These are phyloP conservation scores for Arthrobotrys musiformis DNA, from an alignment of 2,329 filamentous ascomycete species.

Conservation along the genomic window DNA sequence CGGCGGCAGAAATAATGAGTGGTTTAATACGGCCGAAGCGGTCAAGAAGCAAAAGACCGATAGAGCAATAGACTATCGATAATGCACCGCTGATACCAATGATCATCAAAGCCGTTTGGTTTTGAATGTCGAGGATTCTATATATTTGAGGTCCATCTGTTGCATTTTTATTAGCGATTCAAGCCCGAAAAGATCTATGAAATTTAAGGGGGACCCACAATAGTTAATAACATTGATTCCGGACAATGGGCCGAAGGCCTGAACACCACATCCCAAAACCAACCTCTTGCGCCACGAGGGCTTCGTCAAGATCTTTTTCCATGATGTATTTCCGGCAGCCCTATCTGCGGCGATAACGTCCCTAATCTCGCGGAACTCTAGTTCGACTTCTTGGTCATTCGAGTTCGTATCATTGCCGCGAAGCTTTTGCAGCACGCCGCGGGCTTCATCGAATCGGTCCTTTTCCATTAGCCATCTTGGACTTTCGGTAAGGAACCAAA, in stretches of 20 bases:
- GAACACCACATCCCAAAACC: constrained; percentile 71
- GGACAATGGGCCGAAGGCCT: constrained; percentile 75
- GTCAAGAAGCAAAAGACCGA: constrained; percentile 70
- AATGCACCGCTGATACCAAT: constrained; percentile 37
- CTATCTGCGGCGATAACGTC: constrained; percentile 72
- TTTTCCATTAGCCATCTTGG: constrained; percentile 63
- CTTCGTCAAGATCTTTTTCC: constrained; percentile 70
- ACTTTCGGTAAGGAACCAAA: constrained; percentile 61
- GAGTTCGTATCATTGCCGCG: constrained; percentile 65
- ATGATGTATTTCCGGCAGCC: constrained; percentile 68
- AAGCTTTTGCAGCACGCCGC: constrained; percentile 67
- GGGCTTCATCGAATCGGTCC: constrained; percentile 66
- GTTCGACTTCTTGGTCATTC: constrained; percentile 71
- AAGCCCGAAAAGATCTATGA: background rate
- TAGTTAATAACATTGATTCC: constrained; percentile 72
- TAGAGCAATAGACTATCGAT: constrained; percentile 66
- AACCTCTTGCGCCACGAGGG: constrained; percentile 72
- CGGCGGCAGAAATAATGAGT: constrained; percentile 68
- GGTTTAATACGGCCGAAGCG: constrained; percentile 68
- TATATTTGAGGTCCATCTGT: constrained; percentile 56
- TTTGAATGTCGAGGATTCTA: constrained; percentile 60
- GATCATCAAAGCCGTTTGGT: constrained; percentile 42
- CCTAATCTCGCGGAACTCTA: constrained; percentile 71
- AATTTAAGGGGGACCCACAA: constrained; percentile 72
- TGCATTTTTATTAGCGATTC: constrained; percentile 66